A percentile compares a stretch with the other conserved stretches of the same genome.
Conservation (phyloP, 2,329 filamentous ascomycete genomes). For the Xylariaceae sp. region DNA sequence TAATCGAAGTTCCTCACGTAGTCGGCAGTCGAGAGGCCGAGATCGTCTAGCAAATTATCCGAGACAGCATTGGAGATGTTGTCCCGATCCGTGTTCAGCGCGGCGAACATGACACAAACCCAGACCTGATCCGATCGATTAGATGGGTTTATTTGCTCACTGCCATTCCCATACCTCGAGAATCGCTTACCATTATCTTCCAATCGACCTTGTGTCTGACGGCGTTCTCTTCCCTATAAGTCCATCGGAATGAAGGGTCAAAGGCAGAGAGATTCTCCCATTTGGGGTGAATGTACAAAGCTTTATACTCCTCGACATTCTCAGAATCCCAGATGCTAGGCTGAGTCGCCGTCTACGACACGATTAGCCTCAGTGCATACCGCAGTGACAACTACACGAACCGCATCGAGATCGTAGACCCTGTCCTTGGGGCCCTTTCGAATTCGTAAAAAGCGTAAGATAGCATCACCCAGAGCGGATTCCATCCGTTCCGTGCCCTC, state of each 20-base stretch:
- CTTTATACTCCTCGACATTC: conserved; percentile 33
- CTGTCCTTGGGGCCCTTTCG: conserved; percentile 28
- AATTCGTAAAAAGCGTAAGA: conserved; percentile 32
- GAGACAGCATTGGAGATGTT: conserved; percentile 32
- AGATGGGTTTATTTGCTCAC: conserved; percentile 4
- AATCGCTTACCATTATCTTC: conserved; percentile 34
- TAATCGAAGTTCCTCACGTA: conserved; percentile 22
- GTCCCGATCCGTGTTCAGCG: conserved; percentile 21
- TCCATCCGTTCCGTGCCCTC: conserved; percentile 29
- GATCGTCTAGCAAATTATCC: conserved; percentile 31
- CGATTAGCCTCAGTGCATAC: conserved; percentile 11
- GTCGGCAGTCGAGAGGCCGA: conserved; percentile 25
- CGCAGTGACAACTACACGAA: conserved; percentile 6
- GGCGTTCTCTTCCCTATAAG: conserved; percentile 32
- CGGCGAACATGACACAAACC: conserved; percentile 25
- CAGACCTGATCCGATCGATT: conserved; percentile 22
- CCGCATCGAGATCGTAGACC: conserved; percentile 29
- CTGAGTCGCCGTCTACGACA: conserved; percentile 31
- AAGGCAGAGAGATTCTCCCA: conserved; percentile 36
- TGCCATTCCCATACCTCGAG: not conserved
- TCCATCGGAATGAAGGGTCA: conserved; percentile 34
- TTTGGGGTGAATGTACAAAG: conserved; percentile 32
- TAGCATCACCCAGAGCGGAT: conserved; percentile 29
- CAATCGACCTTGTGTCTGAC: conserved; percentile 34
- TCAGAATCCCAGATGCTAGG: conserved; percentile 36